Evolutionary conservation across 805 yeast species (phyloP).

Genomic region (Torulaspora indica): DNA sequence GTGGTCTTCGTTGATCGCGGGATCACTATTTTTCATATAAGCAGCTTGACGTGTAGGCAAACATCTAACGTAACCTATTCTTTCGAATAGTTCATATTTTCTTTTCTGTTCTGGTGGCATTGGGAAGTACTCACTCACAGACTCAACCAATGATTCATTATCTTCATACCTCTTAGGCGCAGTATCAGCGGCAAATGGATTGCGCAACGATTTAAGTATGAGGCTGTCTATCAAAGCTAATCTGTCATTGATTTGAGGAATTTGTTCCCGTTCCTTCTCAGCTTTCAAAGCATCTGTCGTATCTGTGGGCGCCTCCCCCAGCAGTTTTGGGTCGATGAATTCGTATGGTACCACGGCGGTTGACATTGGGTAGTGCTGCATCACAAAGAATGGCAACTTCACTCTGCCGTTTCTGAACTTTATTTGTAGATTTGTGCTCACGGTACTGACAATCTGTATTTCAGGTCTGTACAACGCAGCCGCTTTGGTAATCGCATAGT

Average conservation of each 20-base stretch:
- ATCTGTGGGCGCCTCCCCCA: conserved; percentile 16
- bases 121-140: conserved; percentile 31
- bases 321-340: conserved; percentile 29
- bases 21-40: conserved; percentile 5
- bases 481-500: conserved; percentile 22
- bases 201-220: conserved; percentile 21
- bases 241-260: conserved; percentile 7
- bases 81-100: conserved; percentile 27
- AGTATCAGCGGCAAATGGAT: conserved; percentile 23
- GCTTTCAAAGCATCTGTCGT: not conserved
- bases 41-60: conserved; percentile 19
- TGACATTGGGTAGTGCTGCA: conserved; percentile 32
- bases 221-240: conserved; percentile 16
- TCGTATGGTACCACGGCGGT: conserved; percentile 33
- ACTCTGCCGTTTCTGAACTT: conserved; percentile 36
- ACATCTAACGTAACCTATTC: conserved; percentile 31
- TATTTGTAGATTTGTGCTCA: conserved; percentile 35
- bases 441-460: conserved; percentile 33
- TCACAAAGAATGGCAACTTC: conserved; percentile 33
- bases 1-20: conserved; percentile 14
- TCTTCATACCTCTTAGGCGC: conserved; percentile 7
- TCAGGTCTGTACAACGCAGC: conserved; percentile 31
- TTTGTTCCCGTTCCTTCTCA: not conserved
- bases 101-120: conserved; percentile 23
- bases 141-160: conserved; percentile 20